phyloP scores from a whole-genome alignment of 176 grass and related monocot genomes.

The Cocos nucifera region DNA sequence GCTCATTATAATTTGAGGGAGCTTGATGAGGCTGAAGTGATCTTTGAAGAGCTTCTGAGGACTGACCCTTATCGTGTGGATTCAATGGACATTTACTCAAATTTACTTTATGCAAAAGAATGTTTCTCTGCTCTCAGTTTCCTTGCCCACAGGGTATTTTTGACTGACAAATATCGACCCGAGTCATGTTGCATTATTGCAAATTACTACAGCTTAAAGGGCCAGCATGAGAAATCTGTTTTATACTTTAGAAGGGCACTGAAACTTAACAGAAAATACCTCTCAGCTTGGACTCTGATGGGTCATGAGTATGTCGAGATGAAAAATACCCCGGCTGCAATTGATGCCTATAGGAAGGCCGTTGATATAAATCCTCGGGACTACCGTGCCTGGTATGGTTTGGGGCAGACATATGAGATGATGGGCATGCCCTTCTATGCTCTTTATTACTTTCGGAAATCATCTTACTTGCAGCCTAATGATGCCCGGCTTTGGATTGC shows the following conservation, averaged over 20 bases:
- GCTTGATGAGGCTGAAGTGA: conserved; percentile 91
- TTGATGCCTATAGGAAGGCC: conserved; percentile 85
- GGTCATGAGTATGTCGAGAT: conserved; percentile 98
- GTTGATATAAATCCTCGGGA: conserved; percentile 98
- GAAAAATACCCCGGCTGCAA: conserved; percentile 95
- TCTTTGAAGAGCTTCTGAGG: conserved; percentile 95
- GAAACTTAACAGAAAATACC: conserved; percentile 91
- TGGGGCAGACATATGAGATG: conserved; percentile 99
- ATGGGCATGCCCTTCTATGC: conserved; percentile 97
- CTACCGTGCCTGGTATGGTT: conserved; percentile 96
- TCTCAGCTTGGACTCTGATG: conserved; percentile 98
- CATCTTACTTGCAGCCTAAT: conserved; percentile 76
- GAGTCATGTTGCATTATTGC: conserved; percentile 99
- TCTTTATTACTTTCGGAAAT: conserved; percentile 81
- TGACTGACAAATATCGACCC: conserved; percentile 90
- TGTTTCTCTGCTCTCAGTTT: conserved; percentile 80
- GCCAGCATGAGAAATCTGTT: conserved; percentile 89
- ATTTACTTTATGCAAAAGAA: conserved; percentile 96
- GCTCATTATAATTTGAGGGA: conserved; percentile 86
- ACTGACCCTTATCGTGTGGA: conserved; percentile 91
- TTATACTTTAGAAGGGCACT: conserved; percentile 79
- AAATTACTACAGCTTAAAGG: conserved; percentile 99
- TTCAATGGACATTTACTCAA: conserved; percentile 94
- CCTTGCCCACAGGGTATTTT: conserved; percentile 94
- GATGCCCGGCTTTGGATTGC: conserved; percentile 95